Conservation (phyloP, 257 asterid species). For the Penstemon eatonii region DNA sequence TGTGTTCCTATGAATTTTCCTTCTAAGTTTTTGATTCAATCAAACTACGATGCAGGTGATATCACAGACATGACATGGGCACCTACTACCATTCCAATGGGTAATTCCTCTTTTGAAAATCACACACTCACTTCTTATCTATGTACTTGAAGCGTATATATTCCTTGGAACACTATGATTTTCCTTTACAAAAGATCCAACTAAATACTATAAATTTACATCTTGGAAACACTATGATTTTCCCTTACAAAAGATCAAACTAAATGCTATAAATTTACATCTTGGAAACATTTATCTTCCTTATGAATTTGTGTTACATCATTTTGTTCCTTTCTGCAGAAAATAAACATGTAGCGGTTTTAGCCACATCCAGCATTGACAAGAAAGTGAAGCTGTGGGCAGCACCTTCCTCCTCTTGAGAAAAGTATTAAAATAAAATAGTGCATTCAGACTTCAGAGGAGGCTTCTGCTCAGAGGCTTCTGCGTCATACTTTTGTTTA, state of each 20-base stretch:
- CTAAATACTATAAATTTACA: too few relatives aligned
- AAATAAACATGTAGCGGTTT: constrained; percentile 42
- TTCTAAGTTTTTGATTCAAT: constrained; percentile 24
- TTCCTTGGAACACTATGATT: neutral
- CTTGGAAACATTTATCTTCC: too few relatives aligned
- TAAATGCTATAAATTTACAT: too few relatives aligned
- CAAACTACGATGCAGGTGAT: constrained; percentile 58
- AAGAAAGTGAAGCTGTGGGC: constrained; percentile 97
- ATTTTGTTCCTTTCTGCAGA: constrained; percentile 43
- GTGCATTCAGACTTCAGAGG: neutral
- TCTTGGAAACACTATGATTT: neutral
- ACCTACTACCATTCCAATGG: constrained; percentile 59
- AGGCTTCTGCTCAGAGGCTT: constrained; percentile 22
- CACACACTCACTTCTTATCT: constrained; percentile 1
- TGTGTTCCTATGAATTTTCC: constrained; percentile 12
- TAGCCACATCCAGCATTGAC: constrained; percentile 83
- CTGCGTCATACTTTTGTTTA: too few relatives aligned
- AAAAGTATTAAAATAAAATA: neutral
- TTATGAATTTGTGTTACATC: neutral
- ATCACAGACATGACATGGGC: constrained; percentile 88
- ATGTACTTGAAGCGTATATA: neutral
- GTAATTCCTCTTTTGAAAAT: constrained; percentile 37
- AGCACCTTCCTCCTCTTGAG: constrained; percentile 53
- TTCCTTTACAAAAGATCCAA: too few relatives aligned
- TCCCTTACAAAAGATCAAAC: too few relatives aligned